Percentiles rank a stretch among this genome's conserved stretches.
phyloP scores from a whole-genome alignment of 495 filamentous ascomycete species.

The Corynascus novoguineensis region DNA sequence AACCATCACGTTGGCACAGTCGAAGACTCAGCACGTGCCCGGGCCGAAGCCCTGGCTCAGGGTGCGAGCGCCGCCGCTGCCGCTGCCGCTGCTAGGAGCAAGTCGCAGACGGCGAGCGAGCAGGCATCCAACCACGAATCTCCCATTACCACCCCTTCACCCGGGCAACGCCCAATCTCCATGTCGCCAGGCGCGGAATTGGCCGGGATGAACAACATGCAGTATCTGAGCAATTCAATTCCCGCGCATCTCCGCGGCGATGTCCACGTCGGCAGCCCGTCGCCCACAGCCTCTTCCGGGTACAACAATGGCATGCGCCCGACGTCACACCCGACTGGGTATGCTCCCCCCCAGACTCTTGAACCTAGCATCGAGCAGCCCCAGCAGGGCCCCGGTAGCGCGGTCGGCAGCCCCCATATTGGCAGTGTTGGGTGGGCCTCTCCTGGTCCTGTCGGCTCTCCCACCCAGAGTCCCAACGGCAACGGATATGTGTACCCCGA shows the following conservation, averaged over 20 bases:
- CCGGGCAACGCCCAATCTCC: slow-evolving; percentile 66
- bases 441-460: slow-evolving; percentile 61
- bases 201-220: slow-evolving; percentile 65
- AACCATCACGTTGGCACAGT: slow-evolving; percentile 94
- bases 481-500: slow-evolving; percentile 67
- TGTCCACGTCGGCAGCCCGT: slow-evolving; percentile 65
- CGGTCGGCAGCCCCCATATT: slow-evolving; percentile 67
- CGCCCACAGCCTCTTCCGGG: slow-evolving; percentile 56
- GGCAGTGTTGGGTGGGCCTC: slow-evolving; percentile 68
- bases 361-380: slow-evolving; percentile 74
- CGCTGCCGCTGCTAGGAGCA: slow-evolving; percentile 43
- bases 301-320: slow-evolving; percentile 55
- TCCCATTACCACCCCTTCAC: slow-evolving; percentile 81
- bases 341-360: slow-evolving; percentile 76
- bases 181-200: slow-evolving; percentile 76
- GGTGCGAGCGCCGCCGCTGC: slow-evolving; percentile 45
- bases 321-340: slow-evolving; percentile 72
- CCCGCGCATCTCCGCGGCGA: slow-evolving; percentile 75
- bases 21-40: slow-evolving; percentile 86
- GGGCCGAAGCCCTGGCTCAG: slow-evolving; percentile 60
- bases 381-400: slow-evolving; percentile 61
- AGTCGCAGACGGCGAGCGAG: slow-evolving; percentile 65
- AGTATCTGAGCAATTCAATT: slow-evolving; percentile 67
- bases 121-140: slow-evolving; percentile 76
- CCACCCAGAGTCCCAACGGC: slow-evolving; percentile 51